phyloP scores from a whole-genome alignment of 306 rosid genomes.

The Vigna trinervia region DNA sequence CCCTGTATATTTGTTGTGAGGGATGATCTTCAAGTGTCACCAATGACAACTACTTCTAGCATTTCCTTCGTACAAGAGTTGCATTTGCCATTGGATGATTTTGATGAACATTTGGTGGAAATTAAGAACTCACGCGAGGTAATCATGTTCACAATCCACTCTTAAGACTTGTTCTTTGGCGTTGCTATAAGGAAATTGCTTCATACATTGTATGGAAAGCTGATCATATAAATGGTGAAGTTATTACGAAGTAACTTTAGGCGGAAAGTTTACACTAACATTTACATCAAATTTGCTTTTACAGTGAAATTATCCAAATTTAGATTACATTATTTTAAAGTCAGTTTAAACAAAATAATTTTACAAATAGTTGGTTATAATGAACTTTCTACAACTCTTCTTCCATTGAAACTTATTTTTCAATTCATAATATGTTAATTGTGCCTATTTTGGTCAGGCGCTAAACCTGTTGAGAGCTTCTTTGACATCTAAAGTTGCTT shows the following conservation, averaged over 20 bases:
- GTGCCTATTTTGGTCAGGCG: not conserved
- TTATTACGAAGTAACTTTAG: too few species aligned
- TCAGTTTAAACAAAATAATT: too few species aligned
- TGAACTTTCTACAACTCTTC: not conserved
- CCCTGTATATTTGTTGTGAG: not conserved
- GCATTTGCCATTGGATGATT: not conserved
- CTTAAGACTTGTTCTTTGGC: not conserved
- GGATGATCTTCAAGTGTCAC: not conserved
- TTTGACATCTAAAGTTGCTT: not conserved
- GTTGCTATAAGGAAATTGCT: not conserved
- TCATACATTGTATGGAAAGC: not conserved
- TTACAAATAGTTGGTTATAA: too few species aligned
- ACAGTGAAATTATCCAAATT: too few species aligned
- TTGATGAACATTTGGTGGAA: slow-evolving; percentile 2
- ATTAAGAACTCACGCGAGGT: not conserved
- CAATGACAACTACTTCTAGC: slow-evolving; percentile 6
- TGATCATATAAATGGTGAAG: too few species aligned
- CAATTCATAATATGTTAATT: not conserved
- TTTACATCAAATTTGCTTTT: not conserved
- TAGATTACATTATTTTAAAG: too few species aligned
- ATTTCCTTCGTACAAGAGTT: not conserved
- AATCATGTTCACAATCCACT: not conserved
- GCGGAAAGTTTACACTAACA: too few species aligned
- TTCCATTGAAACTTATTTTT: too few species aligned
- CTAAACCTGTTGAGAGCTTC: slow-evolving; percentile 17